Base-by-base conservation (phyloP, 2,329 filamentous ascomycete species). In the Aspergillus piperis region DNA sequence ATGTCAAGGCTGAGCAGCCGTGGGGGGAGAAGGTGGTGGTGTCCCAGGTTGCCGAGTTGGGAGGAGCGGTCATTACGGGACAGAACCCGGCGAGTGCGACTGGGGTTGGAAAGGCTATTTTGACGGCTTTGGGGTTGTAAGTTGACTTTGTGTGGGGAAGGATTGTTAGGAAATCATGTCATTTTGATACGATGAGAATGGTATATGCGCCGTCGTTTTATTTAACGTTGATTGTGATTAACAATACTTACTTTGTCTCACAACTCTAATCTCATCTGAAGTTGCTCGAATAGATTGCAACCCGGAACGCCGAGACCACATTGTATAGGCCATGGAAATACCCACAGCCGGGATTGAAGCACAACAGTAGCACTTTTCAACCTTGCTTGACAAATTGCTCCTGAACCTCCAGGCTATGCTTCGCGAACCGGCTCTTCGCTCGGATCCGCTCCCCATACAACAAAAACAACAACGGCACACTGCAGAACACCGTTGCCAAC, bases 51-150 rank as follows among this genome's bases (percentile, higher is more conserved):
- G 63, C 63, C 27, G 65, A 62, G 25, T 55, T 65, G 15, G 71
- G 71, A 5, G 72, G 73, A 2, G 67, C 68, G 25, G 59, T 82
- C 59, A 80, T 82, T 44, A 82, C 80, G 0, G 80, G 80, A 0
- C 80, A 82, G 70, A 82, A 82, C 61, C 79, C 80, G 5, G 71
- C 75, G 3, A 80, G 77, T 70, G 80, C 77, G 4, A 73, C 69
- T 1, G 76, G 65, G 2, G 73, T 82, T 17, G 80, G 75, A 0
- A 75, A 80, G 69, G 80, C 76, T 10, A 73, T 82, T 57, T 65
- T 77, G 7, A 73, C 74, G 69, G 78, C 65, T 17, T 48, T 68
- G 55, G 65, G 60, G 21, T 36, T 65, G 51, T 64, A 54, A 54
- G 58, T 49, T 30, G n/a, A 15, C 27, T 44, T 21, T 50, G 19